Percentiles rank a stretch among this genome's conserved stretches.
Conservation (phyloP, 2,329 filamentous ascomycete species). For the Coniochaeta prunicola region DNA sequence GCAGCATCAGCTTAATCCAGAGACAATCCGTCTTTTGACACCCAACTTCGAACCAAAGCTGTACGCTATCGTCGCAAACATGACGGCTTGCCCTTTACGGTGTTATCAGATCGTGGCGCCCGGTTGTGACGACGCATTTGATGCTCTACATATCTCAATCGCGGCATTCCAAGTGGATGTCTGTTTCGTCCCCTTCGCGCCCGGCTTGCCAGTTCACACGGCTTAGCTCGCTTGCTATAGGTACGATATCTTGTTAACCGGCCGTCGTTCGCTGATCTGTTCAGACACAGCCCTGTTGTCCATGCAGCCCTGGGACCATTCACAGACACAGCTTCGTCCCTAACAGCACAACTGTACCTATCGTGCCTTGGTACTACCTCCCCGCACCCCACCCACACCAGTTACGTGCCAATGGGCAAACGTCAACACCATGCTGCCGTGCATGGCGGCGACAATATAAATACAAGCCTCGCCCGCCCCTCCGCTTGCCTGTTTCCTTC, state of each 20-base stretch:
- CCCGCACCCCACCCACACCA: constrained; percentile 9
- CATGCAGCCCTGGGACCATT: constrained; percentile 1
- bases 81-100: neutral
- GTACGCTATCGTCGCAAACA: neutral
- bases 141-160: too few relatives aligned
- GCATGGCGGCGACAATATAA: constrained; percentile 24
- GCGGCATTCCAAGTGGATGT: neutral
- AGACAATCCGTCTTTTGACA: neutral
- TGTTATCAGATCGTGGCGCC: neutral
- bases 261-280: neutral
- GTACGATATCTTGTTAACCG: neutral
- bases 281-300: neutral
- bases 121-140: neutral
- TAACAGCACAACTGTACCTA: neutral
- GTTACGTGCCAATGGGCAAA: neutral
- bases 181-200: neutral
- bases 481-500: constrained; percentile 30
- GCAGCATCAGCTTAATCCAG: neutral
- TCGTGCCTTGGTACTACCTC: constrained; percentile 5
- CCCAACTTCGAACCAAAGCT: too few relatives aligned
- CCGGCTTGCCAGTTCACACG: neutral
- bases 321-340: neutral
- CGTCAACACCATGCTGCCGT: constrained; percentile 6
- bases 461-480: constrained; percentile 25
- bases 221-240: neutral